A percentile compares a stretch with the other conserved stretches of the same genome.
These are phyloP conservation scores for Dissophora ornata DNA, from an alignment of 192 early-diverging fungal species.

Conservation along the genomic window DNA sequence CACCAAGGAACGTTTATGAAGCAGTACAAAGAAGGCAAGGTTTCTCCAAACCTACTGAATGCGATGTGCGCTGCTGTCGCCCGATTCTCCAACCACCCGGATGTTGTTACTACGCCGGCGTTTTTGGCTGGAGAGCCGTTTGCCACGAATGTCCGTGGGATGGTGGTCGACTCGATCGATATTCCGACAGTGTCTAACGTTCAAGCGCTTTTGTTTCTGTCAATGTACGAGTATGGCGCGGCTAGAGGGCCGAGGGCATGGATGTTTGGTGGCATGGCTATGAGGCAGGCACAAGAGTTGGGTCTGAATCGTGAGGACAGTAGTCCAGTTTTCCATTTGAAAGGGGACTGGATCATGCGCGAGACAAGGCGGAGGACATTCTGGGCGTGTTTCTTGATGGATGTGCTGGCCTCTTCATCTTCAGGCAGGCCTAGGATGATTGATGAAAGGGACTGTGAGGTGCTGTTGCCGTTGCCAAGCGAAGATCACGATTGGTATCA, in stretches of 20 bases:
- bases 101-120: slow-evolving; percentile 58
- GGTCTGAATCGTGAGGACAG: slow-evolving; percentile 62
- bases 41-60: slow-evolving; percentile 59
- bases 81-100: slow-evolving; percentile 61
- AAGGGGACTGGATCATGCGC: slow-evolving; percentile 56
- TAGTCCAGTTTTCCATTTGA: slow-evolving; percentile 49
- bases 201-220: slow-evolving; percentile 61
- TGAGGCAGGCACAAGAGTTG: slow-evolving; percentile 64
- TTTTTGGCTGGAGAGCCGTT: slow-evolving; percentile 65
- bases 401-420: slow-evolving; percentile 50
- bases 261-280: slow-evolving; percentile 67
- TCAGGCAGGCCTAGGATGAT: slow-evolving; percentile 62
- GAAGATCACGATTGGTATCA: slow-evolving; percentile 59
- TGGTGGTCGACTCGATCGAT: slow-evolving; percentile 59
- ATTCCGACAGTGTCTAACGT: slow-evolving; percentile 58
- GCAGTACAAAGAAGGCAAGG: slow-evolving; percentile 55
- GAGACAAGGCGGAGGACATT: slow-evolving; percentile 65
- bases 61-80: slow-evolving; percentile 59
- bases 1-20: slow-evolving; percentile 60
- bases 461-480: slow-evolving; percentile 62
- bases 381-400: slow-evolving; percentile 63
- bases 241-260: slow-evolving; percentile 65
- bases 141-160: slow-evolving; percentile 57
- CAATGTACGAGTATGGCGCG: slow-evolving; percentile 63
- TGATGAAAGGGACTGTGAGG: slow-evolving; percentile 60